A percentile compares a stretch with the other conserved stretches of the same genome.
phyloP scores from a whole-genome alignment of 1,284 basidiomycete species.

The Apiotrichum veenhuisii region DNA sequence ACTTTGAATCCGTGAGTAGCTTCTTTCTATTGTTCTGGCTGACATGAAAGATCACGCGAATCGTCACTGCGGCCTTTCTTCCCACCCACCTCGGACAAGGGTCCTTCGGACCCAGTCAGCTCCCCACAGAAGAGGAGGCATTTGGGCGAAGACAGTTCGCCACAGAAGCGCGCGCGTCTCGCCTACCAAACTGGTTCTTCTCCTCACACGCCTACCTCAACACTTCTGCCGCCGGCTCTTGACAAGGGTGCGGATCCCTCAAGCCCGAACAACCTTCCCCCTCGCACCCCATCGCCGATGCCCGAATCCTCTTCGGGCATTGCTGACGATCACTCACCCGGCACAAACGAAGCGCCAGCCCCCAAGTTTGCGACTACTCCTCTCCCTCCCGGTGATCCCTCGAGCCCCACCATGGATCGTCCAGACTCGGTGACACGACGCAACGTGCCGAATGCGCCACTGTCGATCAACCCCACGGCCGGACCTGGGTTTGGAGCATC shows the following conservation, averaged over 20 bases:
- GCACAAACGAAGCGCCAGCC: not conserved
- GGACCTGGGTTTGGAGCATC: not conserved
- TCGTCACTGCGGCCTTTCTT: not conserved
- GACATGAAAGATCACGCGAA: too few species aligned
- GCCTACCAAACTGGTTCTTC: not conserved
- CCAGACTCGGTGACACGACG: not conserved
- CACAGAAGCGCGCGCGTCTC: not conserved
- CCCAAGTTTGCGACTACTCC: slow-evolving; percentile 25
- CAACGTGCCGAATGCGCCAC: not conserved
- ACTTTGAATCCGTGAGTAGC: too few species aligned
- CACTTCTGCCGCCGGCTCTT: not conserved
- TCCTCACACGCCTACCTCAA: not conserved
- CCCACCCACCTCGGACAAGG: not conserved
- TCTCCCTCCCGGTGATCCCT: slow-evolving; percentile 18
- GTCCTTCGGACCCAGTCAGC: not conserved
- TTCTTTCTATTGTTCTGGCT: too few species aligned
- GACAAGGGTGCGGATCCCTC: not conserved
- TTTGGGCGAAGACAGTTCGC: not conserved
- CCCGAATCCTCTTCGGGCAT: not conserved
- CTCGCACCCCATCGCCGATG: not conserved
- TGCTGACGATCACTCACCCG: not conserved
- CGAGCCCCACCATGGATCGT: slow-evolving; percentile 24
- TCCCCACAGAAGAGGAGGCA: not conserved
- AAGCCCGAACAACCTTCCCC: not conserved
- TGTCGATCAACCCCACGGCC: slow-evolving; percentile 15